Conservation (phyloP, 306 rosid genomes). For the Albizia julibrissin region DNA sequence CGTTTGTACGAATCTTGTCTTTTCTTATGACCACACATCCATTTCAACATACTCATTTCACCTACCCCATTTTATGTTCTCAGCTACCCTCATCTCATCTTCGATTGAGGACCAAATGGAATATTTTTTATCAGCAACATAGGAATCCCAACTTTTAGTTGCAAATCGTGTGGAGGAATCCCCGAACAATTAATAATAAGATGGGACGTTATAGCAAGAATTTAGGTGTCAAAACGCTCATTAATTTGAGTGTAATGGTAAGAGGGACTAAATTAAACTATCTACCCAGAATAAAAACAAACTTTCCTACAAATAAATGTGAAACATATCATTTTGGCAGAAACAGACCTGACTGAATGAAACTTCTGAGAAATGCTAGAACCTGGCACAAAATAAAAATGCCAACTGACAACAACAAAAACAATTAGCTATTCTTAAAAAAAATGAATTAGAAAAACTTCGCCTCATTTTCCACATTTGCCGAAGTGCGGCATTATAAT, state of each 20-base stretch:
- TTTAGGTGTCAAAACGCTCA: not conserved
- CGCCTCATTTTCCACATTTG: conserved; percentile 43
- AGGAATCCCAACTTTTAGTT: too few species aligned
- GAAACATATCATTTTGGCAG: not conserved
- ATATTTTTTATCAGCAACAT: too few species aligned
- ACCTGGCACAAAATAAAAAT: not conserved
- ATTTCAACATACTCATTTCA: too few species aligned
- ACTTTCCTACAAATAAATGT: not conserved
- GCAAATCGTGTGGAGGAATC: too few species aligned
- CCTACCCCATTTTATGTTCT: too few species aligned
- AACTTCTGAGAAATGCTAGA: not conserved
- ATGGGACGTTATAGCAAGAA: not conserved
- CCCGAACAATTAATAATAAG: not conserved
- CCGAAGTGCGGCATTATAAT: conserved; percentile 38
- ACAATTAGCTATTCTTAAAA: not conserved
- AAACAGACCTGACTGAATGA: not conserved
- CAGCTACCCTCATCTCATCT: too few species aligned
- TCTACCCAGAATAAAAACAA: not conserved
- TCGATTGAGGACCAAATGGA: too few species aligned
- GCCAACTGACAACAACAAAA: not conserved
- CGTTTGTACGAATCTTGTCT: too few species aligned
- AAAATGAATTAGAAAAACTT: conserved; percentile 20
- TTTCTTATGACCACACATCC: too few species aligned
- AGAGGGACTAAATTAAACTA: not conserved
- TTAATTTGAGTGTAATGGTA: not conserved